Conservation (phyloP, 1,284 basidiomycete genomes). For the Irpex lacteus region DNA sequence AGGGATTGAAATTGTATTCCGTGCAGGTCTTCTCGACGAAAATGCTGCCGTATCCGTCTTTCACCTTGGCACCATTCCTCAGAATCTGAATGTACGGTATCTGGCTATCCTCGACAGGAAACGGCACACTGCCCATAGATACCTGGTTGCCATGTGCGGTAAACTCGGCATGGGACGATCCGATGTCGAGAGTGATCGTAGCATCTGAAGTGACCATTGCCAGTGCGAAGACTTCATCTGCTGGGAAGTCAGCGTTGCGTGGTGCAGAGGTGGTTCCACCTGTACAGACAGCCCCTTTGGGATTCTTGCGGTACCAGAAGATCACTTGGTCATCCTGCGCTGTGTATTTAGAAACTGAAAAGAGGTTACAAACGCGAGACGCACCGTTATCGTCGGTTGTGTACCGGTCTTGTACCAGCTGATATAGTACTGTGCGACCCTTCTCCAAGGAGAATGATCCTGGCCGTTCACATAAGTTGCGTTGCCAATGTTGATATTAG, state of each 20-base stretch:
- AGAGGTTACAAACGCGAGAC: slow-evolving; percentile 1
- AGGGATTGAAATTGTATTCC: slow-evolving; percentile 12
- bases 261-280: slow-evolving; percentile 25
- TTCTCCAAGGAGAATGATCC: slow-evolving; percentile 24
- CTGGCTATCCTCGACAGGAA: slow-evolving; percentile 31
- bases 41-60: slow-evolving; percentile 27
- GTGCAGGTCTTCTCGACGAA: slow-evolving; percentile 18
- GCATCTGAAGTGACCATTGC: slow-evolving; percentile 29
- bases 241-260: slow-evolving; percentile 29
- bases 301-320: slow-evolving; percentile 34
- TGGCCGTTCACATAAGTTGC: slow-evolving; percentile 16
- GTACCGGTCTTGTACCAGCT: slow-evolving; percentile 29
- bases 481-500: slow-evolving; percentile 12
- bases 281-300: slow-evolving; percentile 26
- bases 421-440: slow-evolving; percentile 33
- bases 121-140: slow-evolving; percentile 31
- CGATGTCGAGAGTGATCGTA: slow-evolving; percentile 30
- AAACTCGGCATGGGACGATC: slow-evolving; percentile 26
- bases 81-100: slow-evolving; percentile 30
- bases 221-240: slow-evolving; percentile 32
- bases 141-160: slow-evolving; percentile 27
- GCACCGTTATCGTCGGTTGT: slow-evolving; percentile 26
- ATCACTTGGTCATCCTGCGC: slow-evolving; percentile 29
- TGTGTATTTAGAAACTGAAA: background rate
- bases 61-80: slow-evolving; percentile 22